Evolutionary conservation across 75 land plant species (phyloP), one percentile per base, ranked within the genome.

Genomic region (Picea sitchensis): DNA sequence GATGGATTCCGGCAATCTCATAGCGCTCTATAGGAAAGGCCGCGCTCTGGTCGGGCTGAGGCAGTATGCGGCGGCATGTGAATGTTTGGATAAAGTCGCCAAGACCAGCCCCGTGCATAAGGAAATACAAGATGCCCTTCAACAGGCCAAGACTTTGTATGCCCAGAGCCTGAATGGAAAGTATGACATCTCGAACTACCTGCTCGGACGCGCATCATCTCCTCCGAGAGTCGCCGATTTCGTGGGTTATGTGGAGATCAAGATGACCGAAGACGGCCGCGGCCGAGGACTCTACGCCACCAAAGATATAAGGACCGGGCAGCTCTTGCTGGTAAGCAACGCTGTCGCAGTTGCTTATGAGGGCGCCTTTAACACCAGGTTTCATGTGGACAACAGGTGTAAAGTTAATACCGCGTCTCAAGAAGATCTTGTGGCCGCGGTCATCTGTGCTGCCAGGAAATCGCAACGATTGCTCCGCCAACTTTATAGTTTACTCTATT

Each of bases 211-310:
- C 1, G 65, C 74, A 13, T 77, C 76, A 7, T 38, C 44, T 59
- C 60, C 79, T 38, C 78, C 82, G 3, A 65, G 59, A 31, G 74
- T 77, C 65, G 76, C 77, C 44, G 82, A 81, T 63, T 81, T 56
- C 51, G 64, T 81, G 30, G 82, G 82, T 3, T 3, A 1, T 36
- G 38, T 36, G 38, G 38, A 36, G 3, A 36, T 36, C 38, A 36
- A 36, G 3, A 36, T 36, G 38, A 36, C 38, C 3, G 38, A 36
- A 36, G 38, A 36, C 38, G 38, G 38, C 3, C 38, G 38, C 38
- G 38, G 38, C 38, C 38, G 38, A 3, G 38, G 38, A 36, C 38
- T 36, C 3, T 36, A 36, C 30, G 80, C 75, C n/a, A 82, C 80
- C 73, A 64, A 65, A 51, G 72, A 65, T 58, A 73, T 82, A 17